phyloP scores from a whole-genome alignment of 345 rosid genomes.

The Viola odorata region DNA sequence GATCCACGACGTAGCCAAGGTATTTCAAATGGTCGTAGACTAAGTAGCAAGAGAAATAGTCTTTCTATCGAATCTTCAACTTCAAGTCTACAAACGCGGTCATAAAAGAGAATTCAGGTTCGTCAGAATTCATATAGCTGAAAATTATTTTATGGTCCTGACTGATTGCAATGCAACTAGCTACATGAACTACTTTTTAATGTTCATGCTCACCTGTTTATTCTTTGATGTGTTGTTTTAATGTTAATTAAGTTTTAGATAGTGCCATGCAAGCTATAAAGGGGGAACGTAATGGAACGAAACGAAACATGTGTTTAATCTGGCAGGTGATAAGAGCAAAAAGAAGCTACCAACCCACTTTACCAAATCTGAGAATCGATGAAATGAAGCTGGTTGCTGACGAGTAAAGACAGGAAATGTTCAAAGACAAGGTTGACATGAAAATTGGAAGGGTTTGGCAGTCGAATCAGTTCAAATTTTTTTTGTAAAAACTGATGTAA shows the following conservation, averaged over 20 bases:
- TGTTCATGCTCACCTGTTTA: too few species aligned
- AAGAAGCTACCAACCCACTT: slow-evolving; percentile 1
- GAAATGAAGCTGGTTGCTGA: slow-evolving; percentile 7
- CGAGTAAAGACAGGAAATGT: neutral
- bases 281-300: neutral
- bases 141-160: too few species aligned
- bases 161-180: too few species aligned
- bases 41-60: neutral
- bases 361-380: neutral
- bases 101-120: slow-evolving; percentile 19
- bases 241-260: slow-evolving; percentile 13
- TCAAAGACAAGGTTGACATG: neutral
- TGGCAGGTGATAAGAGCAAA: neutral
- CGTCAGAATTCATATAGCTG: neutral
- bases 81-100: slow-evolving; percentile 1
- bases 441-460: neutral
- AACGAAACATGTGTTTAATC: neutral
- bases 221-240: neutral
- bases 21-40: neutral
- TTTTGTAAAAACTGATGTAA: neutral
- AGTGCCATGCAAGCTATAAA: neutral
- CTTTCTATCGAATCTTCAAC: slow-evolving; percentile 9
- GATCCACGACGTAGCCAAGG: slow-evolving; percentile 10
- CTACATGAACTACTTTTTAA: too few species aligned
- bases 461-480: neutral